Percentiles rank a stretch among this genome's conserved stretches.
Conservation (phyloP, 1,139 yeast genomes). For the Debaryomyces udenii region DNA sequence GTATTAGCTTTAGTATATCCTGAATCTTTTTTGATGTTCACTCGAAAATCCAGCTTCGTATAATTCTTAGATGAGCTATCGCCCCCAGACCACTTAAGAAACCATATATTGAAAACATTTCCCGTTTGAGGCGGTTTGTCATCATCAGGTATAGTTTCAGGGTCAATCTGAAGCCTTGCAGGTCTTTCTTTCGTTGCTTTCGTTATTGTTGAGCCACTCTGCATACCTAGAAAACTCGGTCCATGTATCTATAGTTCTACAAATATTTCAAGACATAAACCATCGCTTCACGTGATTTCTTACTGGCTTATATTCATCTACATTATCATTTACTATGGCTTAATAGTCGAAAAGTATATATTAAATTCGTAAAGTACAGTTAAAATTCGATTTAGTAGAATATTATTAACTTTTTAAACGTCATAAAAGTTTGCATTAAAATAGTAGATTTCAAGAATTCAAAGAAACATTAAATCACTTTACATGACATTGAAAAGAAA, state of each 20-base stretch:
- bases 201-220: not conserved
- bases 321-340: too few relatives aligned
- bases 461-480: slow-evolving; percentile 6
- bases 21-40: slow-evolving; percentile 63
- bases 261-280: too few relatives aligned
- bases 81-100: slow-evolving; percentile 83
- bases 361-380: slow-evolving; percentile 8
- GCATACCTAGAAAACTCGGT: too few relatives aligned
- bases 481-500: slow-evolving; percentile 39
- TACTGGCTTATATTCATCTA: too few relatives aligned
- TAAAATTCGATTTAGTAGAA: not conserved
- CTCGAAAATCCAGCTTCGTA: slow-evolving; percentile 47
- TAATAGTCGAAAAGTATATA: not conserved
- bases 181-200: slow-evolving; percentile 21
- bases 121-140: slow-evolving; percentile 82
- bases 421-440: slow-evolving; percentile 2
- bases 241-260: too few relatives aligned
- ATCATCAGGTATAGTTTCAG: slow-evolving; percentile 60
- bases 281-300: not conserved
- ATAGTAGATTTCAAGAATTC: too few relatives aligned
- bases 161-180: slow-evolving; percentile 72
- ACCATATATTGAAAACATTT: slow-evolving; percentile 84
- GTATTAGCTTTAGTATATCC: slow-evolving; percentile 75
- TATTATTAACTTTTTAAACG: slow-evolving; percentile 1
- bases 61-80: slow-evolving; percentile 42